phyloP scores from a whole-genome alignment of 1,284 basidiomycete species.

The Microbotryum silenes-acaulis region DNA sequence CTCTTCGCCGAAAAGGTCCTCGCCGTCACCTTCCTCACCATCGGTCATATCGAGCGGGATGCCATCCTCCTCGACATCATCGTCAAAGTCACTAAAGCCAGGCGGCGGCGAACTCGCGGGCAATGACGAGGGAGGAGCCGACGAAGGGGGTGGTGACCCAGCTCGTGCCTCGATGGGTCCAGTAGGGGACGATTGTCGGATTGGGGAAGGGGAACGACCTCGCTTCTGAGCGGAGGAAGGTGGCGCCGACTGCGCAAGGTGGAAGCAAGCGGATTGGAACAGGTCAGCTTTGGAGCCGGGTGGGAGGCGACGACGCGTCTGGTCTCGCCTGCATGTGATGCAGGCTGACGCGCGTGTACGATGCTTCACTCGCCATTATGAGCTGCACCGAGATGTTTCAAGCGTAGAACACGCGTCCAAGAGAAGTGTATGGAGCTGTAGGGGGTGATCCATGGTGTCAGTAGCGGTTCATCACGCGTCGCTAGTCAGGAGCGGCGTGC shows the following conservation, averaged over 20 bases:
- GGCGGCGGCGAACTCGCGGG: slow-evolving; percentile 74
- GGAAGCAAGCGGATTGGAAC: neutral
- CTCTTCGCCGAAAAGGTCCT: slow-evolving; percentile 83
- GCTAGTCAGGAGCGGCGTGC: no score
- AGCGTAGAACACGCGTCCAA: no score
- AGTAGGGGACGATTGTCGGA: slow-evolving; percentile 20
- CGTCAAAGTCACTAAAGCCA: slow-evolving; percentile 79
- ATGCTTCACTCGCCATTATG: no score
- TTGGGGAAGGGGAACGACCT: slow-evolving; percentile 33
- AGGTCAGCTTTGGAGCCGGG: neutral
- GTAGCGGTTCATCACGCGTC: no score
- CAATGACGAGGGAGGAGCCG: slow-evolving; percentile 52
- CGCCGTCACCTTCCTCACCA: slow-evolving; percentile 59
- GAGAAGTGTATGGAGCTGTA: no score
- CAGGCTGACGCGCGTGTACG: no score
- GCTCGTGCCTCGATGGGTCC: slow-evolving; percentile 15
- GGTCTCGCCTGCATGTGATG: no score
- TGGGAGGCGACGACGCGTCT: no score
- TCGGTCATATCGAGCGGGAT: slow-evolving; percentile 14
- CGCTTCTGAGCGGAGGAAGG: slow-evolving; percentile 37
- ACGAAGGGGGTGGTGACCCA: slow-evolving; percentile 39
- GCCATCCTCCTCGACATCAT: slow-evolving; percentile 56
- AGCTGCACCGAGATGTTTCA: no score
- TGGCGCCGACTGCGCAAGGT: slow-evolving; percentile 4
- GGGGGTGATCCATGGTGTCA: no score